These are phyloP conservation scores for Dryas drummondii DNA, from an alignment of 306 rosid species.

Conservation along the genomic window DNA sequence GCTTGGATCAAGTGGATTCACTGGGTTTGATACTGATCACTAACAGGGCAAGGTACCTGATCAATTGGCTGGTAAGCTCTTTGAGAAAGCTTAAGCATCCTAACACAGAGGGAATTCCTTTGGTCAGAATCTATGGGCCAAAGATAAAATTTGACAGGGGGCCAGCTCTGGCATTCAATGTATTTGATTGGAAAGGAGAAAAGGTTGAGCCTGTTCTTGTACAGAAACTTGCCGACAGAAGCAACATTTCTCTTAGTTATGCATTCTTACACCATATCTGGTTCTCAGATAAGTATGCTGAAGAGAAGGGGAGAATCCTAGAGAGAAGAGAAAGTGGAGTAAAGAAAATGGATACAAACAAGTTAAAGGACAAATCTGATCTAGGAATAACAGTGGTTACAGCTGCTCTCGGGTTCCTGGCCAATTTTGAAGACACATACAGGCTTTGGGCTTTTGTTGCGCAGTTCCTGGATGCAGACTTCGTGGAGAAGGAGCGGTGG, in stretches of 20 bases:
- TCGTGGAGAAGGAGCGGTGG: slow-evolving; percentile 95
- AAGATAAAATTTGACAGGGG: slow-evolving; percentile 81
- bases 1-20: slow-evolving; percentile 78
- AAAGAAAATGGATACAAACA: slow-evolving; percentile 23
- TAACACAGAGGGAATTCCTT: slow-evolving; percentile 49
- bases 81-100: slow-evolving; percentile 87
- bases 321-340: slow-evolving; percentile 44
- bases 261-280: slow-evolving; percentile 68
- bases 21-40: slow-evolving; percentile 54
- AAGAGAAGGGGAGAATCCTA: slow-evolving; percentile 52
- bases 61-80: slow-evolving; percentile 85
- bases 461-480: slow-evolving; percentile 86
- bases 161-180: slow-evolving; percentile 84
- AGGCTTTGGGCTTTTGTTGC: slow-evolving; percentile 91
- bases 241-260: slow-evolving; percentile 73
- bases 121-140: slow-evolving; percentile 83
- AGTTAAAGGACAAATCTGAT: slow-evolving; percentile 42
- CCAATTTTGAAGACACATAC: slow-evolving; percentile 73
- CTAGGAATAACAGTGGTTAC: slow-evolving; percentile 75
- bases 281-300: slow-evolving; percentile 74
- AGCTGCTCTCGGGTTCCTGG: slow-evolving; percentile 79
- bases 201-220: slow-evolving; percentile 85
- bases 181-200: slow-evolving; percentile 92
- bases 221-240: slow-evolving; percentile 89
- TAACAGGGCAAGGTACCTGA: slow-evolving; percentile 69